Evolutionary conservation across 2,329 filamentous ascomycete genomes (phyloP).

Genomic region (Cladosporium sp.): DNA sequence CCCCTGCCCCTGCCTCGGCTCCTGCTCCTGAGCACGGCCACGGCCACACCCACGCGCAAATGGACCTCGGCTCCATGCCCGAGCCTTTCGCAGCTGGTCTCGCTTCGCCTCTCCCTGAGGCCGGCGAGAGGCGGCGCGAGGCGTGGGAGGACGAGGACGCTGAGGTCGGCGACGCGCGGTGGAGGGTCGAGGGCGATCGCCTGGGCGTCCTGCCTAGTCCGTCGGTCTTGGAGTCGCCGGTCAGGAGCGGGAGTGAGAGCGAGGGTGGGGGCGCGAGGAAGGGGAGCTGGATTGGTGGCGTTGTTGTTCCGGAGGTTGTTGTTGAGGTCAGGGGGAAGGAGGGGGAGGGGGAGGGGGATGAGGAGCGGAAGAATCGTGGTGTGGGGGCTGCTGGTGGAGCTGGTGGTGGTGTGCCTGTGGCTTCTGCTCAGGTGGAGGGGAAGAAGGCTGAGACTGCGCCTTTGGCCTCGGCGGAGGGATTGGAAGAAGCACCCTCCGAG

Average conservation of each 20-base stretch:
- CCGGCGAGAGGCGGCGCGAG: not conserved
- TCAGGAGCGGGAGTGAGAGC: not conserved
- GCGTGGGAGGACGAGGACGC: conserved; percentile 10
- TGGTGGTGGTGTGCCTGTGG: not conserved
- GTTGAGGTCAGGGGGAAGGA: conserved; percentile 7
- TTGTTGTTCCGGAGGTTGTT: conserved; percentile 15
- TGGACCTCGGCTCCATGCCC: not conserved
- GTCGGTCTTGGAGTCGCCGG: not conserved
- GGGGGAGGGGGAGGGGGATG: not conserved
- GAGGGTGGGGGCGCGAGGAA: not conserved
- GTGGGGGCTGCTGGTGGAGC: not conserved
- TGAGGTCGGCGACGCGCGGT: not conserved
- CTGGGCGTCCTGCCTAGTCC: conserved; percentile 28
- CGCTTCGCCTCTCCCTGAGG: too few relatives aligned
- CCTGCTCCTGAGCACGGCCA: not conserved
- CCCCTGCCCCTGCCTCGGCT: too few relatives aligned
- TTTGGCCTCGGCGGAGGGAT: not conserved
- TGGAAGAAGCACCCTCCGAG: not conserved
- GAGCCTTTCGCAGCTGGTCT: not conserved
- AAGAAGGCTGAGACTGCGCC: not conserved
- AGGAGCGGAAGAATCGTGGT: not conserved
- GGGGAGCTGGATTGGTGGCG: conserved; percentile 13
- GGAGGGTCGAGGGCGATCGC: conserved; percentile 8
- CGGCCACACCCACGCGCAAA: not conserved
- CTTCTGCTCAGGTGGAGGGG: not conserved